Base-by-base conservation (phyloP, 2,329 filamentous ascomycete species). In the Tolypocladium ovalisporum region DNA sequence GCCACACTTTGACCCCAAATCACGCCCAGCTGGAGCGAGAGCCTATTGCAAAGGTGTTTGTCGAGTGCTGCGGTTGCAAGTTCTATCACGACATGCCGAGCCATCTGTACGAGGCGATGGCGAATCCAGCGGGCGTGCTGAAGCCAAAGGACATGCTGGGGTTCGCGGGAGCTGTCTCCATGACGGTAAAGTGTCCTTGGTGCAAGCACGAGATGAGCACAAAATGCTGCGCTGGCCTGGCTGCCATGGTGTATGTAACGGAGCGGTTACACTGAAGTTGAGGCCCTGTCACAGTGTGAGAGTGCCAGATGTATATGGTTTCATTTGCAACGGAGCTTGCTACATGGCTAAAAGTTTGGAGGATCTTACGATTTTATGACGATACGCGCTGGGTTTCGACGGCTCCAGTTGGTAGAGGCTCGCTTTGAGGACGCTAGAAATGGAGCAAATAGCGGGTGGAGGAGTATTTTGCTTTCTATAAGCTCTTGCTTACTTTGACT, bases 171-270 rank as follows among this genome's bases (percentile, higher is more conserved):
- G 73, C 79, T 8, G 76, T 85, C 51, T 82, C 78, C 10, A 85
- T 84, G 61, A 81, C 79, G 65, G 81, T 87, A 32, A 82, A 80
- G 62, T 89, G 86, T 67, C 85, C 85, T 10, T 89, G 87, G 87
- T 90, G 87, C 67, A 75, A 76, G 49, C 87, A 90, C 71, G 79
- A 80, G 54, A 89, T 90, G 86, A 85, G 77, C 62, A 85, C 79
- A 17, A 74, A 72, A 58, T 90, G 87, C 70, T 90, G 87, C 67
- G 79, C 85, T 13, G 86, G 85, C 9, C 86, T 86, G 71, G 82
- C 83, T 13, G 83, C 86, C 1, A 76, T 86, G 51, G 80, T 90
- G 4, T 82, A 85, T 60, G 72, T 89, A 63, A 82, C 82, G 64
- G 84, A 89, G 68, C 80, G 81, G 59, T 67, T 86, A 54, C 82